Evolutionary conservation across 2,329 filamentous ascomycete species (phyloP).

Genomic region (Peltaster fructicola): DNA sequence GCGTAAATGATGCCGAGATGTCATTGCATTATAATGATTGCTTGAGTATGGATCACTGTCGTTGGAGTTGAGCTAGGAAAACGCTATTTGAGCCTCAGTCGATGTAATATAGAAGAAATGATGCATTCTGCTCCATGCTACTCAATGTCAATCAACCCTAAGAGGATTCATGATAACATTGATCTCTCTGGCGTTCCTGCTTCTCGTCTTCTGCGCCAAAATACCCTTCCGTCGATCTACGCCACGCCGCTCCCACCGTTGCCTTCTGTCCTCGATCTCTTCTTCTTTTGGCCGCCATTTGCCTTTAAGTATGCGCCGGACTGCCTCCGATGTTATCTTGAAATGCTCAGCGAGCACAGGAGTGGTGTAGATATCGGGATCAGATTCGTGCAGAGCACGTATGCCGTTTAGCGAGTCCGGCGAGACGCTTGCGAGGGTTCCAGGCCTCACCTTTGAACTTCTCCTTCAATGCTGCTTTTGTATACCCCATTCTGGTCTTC

Average conservation of each 20-base stretch:
- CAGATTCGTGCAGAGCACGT: conserved; percentile 58
- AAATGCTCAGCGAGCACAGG: conserved; percentile 58
- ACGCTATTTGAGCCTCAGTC: no score
- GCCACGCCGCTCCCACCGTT: conserved; percentile 30
- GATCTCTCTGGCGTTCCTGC: background rate
- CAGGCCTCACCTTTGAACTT: conserved; percentile 68
- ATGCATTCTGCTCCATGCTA: no score
- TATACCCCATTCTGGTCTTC: no score
- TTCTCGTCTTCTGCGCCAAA: background rate
- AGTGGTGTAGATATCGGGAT: conserved; percentile 62
- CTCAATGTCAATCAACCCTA: no score
- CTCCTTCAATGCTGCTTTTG: conserved; percentile 51
- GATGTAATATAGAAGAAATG: no score
- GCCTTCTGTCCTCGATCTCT: conserved; percentile 25
- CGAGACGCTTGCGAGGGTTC: conserved; percentile 74
- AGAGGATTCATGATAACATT: no score
- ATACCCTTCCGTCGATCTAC: no score
- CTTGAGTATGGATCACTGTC: no score
- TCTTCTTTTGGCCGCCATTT: conserved; percentile 48
- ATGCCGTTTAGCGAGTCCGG: conserved; percentile 88
- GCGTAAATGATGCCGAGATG: no score
- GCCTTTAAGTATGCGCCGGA: conserved; percentile 68
- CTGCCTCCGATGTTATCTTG: conserved; percentile 69
- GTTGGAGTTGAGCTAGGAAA: no score
- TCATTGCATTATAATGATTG: no score